These are phyloP conservation scores for Umbellularia californica DNA, from an alignment of 164 flowering plant species.

Conservation along the genomic window DNA sequence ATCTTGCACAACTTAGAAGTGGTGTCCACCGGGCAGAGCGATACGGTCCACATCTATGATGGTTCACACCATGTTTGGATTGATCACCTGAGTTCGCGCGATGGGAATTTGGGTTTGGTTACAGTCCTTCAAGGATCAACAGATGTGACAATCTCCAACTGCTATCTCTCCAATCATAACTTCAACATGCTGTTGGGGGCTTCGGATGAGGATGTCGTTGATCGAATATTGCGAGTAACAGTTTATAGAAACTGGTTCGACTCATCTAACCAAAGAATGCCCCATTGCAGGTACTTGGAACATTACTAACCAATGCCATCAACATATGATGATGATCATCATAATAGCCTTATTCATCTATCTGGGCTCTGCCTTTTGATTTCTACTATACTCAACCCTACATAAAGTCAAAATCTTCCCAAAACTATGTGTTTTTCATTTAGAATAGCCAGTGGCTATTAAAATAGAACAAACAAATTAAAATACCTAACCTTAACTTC, in stretches of 20 bases:
- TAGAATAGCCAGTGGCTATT: too few species aligned
- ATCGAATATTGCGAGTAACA: constrained; percentile 22
- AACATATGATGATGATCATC: too few species aligned
- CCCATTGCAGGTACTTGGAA: constrained; percentile 28
- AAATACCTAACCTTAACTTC: too few species aligned
- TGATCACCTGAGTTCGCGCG: constrained; percentile 24
- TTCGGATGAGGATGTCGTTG: constrained; percentile 21
- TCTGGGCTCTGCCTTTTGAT: too few species aligned
- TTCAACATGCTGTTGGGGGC: constrained; percentile 32
- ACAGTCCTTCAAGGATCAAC: constrained; percentile 30
- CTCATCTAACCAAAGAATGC: constrained; percentile 27
- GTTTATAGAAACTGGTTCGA: constrained; percentile 29
- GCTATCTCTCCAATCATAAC: constrained; percentile 23
- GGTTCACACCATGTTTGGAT: constrained; percentile 25
- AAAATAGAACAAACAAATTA: too few species aligned
- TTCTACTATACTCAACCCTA: too few species aligned
- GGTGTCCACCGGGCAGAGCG: constrained; percentile 15
- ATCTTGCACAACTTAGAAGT: constrained; percentile 31
- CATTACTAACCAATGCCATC: neutral
- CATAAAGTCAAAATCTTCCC: neutral
- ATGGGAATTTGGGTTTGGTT: constrained; percentile 25
- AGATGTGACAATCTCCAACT: constrained; percentile 29
- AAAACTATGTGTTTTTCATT: too few species aligned
- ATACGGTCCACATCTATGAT: constrained; percentile 25
- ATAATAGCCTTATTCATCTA: too few species aligned